Base-by-base conservation (phyloP, 1,139 yeast species). In the Hyphopichia khmerensis region DNA sequence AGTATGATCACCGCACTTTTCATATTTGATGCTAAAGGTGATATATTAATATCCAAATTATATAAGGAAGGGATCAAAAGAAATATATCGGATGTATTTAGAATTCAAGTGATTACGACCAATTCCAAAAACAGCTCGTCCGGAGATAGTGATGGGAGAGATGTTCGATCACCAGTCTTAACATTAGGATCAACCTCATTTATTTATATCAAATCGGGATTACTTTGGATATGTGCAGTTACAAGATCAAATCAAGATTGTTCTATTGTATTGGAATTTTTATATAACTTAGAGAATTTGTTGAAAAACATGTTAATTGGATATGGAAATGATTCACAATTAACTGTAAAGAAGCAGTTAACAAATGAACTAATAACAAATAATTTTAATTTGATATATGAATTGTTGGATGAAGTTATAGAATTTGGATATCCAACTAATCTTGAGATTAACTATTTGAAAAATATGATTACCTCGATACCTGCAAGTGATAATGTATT, bases 181-280 rank as follows among this genome's bases (percentile, higher is more conserved):
- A 93, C 98, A 0, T 66, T 93, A 35, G 99, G 99, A 2, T 87
- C 96, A 0, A 93, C 98, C 0, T 86, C 96, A 0, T 93, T 91
- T 59, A 75, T 90, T 38, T 91, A 90, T 57, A 84, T 88, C 39
- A 79, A 80, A 50, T 79, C 83, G 43, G 84, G 83, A 14, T 72
- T 76, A 44, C 55, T 93, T 17, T 93, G 95, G 85, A 59, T 89
- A 13, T 95, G 91, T 15, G 96, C 91, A 0, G 93, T 91, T 16
- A 80, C 96, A 1, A 75, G 98, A 47, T 84, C 91, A 38, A 93
- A 93, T 59, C 89, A 85, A 35, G 96, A 93, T 59, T 90, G 95
- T 40, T 81, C 91, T 1, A 66, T 81, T 13, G 79, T 91, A 2
- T 77, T 90, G 59, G 97, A 93, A 64, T 88, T 87, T 56, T 66